A percentile compares a stretch with the other conserved stretches of the same genome.
phyloP scores from a whole-genome alignment of 1,284 basidiomycete genomes.

The Meira miltonrushii region DNA sequence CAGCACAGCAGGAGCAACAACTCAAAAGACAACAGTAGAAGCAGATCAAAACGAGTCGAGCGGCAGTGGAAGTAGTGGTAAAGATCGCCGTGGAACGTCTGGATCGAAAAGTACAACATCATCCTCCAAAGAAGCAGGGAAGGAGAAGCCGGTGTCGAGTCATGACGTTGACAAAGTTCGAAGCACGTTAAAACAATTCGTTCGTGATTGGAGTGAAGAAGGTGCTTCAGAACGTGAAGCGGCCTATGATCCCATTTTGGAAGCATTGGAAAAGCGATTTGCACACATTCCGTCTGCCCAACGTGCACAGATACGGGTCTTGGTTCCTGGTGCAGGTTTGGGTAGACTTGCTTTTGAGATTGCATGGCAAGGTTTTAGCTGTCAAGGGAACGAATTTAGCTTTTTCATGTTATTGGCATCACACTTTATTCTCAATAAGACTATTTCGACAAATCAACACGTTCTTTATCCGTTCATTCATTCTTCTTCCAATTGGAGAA shows the following conservation, averaged over 20 bases:
- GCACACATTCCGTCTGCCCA: slow-evolving; percentile 17
- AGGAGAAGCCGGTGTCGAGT: slow-evolving; percentile 13
- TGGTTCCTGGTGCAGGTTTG: slow-evolving; percentile 48
- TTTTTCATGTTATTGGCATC: slow-evolving; percentile 9
- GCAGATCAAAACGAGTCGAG: not conserved
- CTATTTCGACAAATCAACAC: slow-evolving; percentile 25
- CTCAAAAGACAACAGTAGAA: not conserved
- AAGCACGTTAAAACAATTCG: slow-evolving; percentile 49
- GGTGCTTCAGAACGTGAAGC: slow-evolving; percentile 30
- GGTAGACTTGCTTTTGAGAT: slow-evolving; percentile 47
- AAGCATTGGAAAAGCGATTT: slow-evolving; percentile 27
- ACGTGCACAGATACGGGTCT: slow-evolving; percentile 22
- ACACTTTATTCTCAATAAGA: slow-evolving; percentile 47
- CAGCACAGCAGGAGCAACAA: not conserved
- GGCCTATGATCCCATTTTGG: slow-evolving; percentile 40
- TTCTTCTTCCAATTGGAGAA: slow-evolving; percentile 44
- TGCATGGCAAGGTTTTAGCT: slow-evolving; percentile 35
- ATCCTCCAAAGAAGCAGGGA: not conserved
- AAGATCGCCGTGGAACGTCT: not conserved
- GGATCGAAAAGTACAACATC: not conserved
- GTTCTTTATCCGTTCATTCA: slow-evolving; percentile 46
- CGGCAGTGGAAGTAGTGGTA: not conserved
- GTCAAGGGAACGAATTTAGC: slow-evolving; percentile 50
- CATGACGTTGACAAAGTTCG: slow-evolving; percentile 47
- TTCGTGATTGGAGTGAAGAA: slow-evolving; percentile 45